These are phyloP conservation scores for Drechslerella dactyloides DNA, from an alignment of 2,329 filamentous ascomycete species.

Conservation along the genomic window DNA sequence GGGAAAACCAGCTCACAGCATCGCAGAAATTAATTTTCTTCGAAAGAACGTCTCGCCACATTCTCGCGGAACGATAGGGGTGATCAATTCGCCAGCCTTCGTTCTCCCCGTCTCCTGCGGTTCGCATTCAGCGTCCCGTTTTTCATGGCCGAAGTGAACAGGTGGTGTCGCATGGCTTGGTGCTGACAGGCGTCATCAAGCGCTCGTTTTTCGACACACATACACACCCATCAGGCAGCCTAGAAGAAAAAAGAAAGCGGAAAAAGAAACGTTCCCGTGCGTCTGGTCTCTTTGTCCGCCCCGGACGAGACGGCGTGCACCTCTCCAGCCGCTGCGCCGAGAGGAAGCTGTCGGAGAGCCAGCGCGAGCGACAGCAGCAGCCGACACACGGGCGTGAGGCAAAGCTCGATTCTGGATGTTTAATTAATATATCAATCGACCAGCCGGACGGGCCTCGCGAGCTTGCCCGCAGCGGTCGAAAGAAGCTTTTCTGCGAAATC, in stretches of 20 bases:
- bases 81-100: conserved; percentile 1
- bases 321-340: background rate
- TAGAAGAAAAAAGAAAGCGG: conserved; percentile 3
- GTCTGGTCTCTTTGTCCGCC: background rate
- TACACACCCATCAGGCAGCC: background rate
- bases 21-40: background rate
- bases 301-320: background rate
- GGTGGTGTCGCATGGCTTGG: conserved; percentile 47
- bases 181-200: conserved; percentile 51
- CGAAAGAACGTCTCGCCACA: conserved; percentile 40
- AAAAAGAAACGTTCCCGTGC: too few species aligned
- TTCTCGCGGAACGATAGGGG: conserved; percentile 12
- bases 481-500: too few species aligned
- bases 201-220: conserved; percentile 46
- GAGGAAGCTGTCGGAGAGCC: background rate
- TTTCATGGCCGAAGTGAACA: conserved; percentile 35
- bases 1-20: conserved; percentile 24
- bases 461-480: background rate
- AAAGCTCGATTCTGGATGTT: background rate
- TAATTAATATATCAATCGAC: too few species aligned
- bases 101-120: background rate
- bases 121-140: background rate
- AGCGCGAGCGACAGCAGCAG: background rate
- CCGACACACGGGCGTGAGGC: background rate
- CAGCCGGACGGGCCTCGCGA: background rate